These are phyloP conservation scores for Imleria badia DNA, from an alignment of 768 basidiomycete genomes.

Conservation along the genomic window DNA sequence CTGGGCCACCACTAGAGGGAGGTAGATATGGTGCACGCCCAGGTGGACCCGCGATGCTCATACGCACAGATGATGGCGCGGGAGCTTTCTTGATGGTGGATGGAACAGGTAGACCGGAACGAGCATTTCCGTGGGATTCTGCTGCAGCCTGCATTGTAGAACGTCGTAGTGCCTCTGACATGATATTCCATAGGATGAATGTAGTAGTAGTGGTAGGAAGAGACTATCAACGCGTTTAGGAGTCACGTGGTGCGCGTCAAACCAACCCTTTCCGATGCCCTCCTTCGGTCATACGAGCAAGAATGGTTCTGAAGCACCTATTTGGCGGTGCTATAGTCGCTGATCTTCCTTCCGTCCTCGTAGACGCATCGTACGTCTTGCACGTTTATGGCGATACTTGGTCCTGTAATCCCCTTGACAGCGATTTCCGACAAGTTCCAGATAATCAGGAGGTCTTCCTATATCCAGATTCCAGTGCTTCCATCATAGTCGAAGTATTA, in stretches of 20 bases:
- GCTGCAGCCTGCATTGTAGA: constrained; percentile 56
- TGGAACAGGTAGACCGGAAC: constrained; percentile 73
- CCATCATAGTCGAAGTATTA: constrained; percentile 83
- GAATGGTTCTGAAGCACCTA: constrained; percentile 37
- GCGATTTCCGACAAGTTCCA: constrained; percentile 79
- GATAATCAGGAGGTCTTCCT: constrained; percentile 95
- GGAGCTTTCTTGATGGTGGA: constrained; percentile 71
- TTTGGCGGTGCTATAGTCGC: constrained; percentile 88
- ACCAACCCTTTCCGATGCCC: too few relatives aligned
- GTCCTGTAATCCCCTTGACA: constrained; percentile 23
- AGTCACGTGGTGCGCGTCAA: constrained; percentile 23
- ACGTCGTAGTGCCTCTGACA: constrained; percentile 53
- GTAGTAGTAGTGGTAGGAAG: too few relatives aligned
- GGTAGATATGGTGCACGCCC: constrained; percentile 53
- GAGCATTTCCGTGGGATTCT: constrained; percentile 48
- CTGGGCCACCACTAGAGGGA: constrained; percentile 31
- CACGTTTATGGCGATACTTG: constrained; percentile 8
- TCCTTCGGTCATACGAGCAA: neutral
- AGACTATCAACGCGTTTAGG: neutral
- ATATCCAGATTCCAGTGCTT: constrained; percentile 63
- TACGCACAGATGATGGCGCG: constrained; percentile 44
- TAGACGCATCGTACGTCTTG: constrained; percentile 82
- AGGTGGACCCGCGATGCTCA: constrained; percentile 80
- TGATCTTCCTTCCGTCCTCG: constrained; percentile 50
- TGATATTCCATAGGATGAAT: constrained; percentile 5